These are phyloP conservation scores for Oidium heveae DNA, from an alignment of 2,329 filamentous ascomycete genomes.

Conservation along the genomic window DNA sequence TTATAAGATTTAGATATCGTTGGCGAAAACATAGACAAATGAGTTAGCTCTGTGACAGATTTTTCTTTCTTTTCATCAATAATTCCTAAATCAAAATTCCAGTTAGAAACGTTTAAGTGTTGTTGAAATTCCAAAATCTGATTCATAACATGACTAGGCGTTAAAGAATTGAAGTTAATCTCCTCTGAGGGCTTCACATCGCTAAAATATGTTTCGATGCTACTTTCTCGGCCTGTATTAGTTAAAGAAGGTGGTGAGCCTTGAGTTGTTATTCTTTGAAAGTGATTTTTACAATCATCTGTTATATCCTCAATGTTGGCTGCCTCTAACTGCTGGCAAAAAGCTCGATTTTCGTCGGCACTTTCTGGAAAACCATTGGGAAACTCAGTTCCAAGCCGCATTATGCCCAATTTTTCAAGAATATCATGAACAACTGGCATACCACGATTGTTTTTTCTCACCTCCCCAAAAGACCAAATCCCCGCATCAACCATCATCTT, in stretches of 20 bases:
- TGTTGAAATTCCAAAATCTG: too few relatives aligned
- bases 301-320: background rate
- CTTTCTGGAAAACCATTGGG: constrained; percentile 35
- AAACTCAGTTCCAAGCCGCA: constrained; percentile 33
- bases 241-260: background rate
- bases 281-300: background rate
- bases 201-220: background rate
- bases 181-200: background rate
- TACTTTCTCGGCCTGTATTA: background rate
- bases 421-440: constrained; percentile 41
- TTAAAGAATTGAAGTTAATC: background rate
- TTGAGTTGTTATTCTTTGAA: background rate
- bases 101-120: too few relatives aligned
- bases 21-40: too few relatives aligned
- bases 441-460: constrained; percentile 34
- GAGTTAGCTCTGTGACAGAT: too few relatives aligned
- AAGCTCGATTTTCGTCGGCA: constrained; percentile 20
- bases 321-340: background rate
- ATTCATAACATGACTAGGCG: too few relatives aligned
- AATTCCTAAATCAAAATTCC: too few relatives aligned
- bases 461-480: constrained; percentile 35
- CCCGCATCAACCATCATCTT: constrained; percentile 33
- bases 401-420: constrained; percentile 35
- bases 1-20: too few relatives aligned
- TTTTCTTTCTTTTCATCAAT: too few relatives aligned